Conservation (phyloP, 345 rosid genomes). For the Ceriops decandra region DNA sequence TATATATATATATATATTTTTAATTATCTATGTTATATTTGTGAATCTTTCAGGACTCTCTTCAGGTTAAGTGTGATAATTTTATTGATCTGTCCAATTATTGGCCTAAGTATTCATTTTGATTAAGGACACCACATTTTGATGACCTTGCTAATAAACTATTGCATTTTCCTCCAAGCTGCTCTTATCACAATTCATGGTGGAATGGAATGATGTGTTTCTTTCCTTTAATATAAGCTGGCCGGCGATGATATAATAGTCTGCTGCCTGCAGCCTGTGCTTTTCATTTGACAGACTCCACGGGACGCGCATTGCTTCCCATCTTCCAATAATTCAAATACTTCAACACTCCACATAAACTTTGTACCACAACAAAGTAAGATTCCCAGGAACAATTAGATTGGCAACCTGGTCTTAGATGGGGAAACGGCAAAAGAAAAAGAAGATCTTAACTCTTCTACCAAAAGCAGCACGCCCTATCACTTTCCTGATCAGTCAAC, state of each 20-base stretch:
- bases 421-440: slow-evolving; percentile 14
- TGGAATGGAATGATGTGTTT: not conserved
- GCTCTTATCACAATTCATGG: not conserved
- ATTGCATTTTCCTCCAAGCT: too few species aligned
- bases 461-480: slow-evolving; percentile 25
- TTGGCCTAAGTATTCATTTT: too few species aligned
- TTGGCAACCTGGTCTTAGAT: not conserved
- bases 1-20: too few species aligned
- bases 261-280: not conserved
- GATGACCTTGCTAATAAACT: too few species aligned
- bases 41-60: too few species aligned
- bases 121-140: not conserved
- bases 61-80: too few species aligned
- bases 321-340: too few species aligned
- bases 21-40: too few species aligned
- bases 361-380: not conserved
- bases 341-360: too few species aligned
- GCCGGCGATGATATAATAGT: slow-evolving; percentile 13
- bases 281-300: not conserved
- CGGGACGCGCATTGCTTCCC: not conserved
- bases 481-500: slow-evolving; percentile 27
- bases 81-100: too few species aligned
- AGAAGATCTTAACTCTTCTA: slow-evolving; percentile 13
- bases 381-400: not conserved
- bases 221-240: not conserved